These are phyloP conservation scores for Tulasnella sp. DNA, from an alignment of 768 basidiomycete species.

Conservation along the genomic window DNA sequence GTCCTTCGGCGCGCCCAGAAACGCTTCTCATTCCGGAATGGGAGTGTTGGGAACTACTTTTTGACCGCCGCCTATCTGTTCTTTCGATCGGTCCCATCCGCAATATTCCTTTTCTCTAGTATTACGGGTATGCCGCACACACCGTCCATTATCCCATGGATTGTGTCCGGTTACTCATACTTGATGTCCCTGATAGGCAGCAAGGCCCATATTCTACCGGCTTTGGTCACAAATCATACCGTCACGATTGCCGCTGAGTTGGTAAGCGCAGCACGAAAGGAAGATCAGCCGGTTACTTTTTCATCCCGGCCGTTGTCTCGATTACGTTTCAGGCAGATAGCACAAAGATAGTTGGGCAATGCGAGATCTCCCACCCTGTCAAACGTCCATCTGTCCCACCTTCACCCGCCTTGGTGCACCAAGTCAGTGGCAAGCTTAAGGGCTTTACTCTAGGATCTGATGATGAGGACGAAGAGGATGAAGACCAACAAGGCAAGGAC, in stretches of 20 bases:
- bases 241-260: slow-evolving; percentile 92
- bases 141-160: neutral
- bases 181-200: slow-evolving; percentile 7
- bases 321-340: slow-evolving; percentile 43
- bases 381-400: neutral
- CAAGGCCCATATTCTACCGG: slow-evolving; percentile 74
- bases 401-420: too few species aligned
- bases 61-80: slow-evolving; percentile 81
- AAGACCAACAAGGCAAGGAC: neutral
- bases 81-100: slow-evolving; percentile 85
- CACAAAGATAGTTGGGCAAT: slow-evolving; percentile 74
- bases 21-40: slow-evolving; percentile 87
- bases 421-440: too few species aligned
- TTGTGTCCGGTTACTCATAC: too few species aligned
- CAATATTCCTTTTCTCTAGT: slow-evolving; percentile 87
- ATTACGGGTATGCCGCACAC: slow-evolving; percentile 66
- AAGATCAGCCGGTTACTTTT: neutral
- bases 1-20: slow-evolving; percentile 83
- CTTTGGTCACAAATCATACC: slow-evolving; percentile 86
- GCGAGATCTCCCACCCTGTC: slow-evolving; percentile 85
- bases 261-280: slow-evolving; percentile 31
- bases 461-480: slow-evolving; percentile 16
- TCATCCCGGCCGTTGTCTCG: neutral
- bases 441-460: neutral
- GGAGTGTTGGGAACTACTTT: slow-evolving; percentile 87